These are phyloP conservation scores for Coccomyxa sp. DNA, from an alignment of 139 green algal genomes.

Conservation along the genomic window DNA sequence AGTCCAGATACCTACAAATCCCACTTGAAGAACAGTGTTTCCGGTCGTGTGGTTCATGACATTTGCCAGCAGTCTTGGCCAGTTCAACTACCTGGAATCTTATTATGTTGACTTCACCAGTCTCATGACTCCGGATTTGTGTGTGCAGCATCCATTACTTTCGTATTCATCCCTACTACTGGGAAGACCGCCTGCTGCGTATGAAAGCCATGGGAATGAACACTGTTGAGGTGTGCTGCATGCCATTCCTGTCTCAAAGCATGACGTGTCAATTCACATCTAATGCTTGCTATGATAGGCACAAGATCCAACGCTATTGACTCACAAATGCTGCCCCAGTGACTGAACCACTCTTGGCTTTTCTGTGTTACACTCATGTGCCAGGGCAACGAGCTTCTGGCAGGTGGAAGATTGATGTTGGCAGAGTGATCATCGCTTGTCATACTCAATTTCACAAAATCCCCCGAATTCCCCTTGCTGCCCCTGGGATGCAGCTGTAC, in stretches of 20 bases:
- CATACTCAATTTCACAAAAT: too few relatives aligned
- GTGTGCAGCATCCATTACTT: conserved; percentile 44
- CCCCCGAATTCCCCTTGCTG: too few relatives aligned
- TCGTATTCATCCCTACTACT: conserved; percentile 37
- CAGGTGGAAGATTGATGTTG: too few relatives aligned
- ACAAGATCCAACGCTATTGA: too few relatives aligned
- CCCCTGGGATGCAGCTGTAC: conserved; percentile 32
- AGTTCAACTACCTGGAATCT: not conserved
- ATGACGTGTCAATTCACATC: too few relatives aligned
- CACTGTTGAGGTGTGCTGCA: conserved; percentile 26
- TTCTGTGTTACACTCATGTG: too few relatives aligned
- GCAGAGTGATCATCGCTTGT: too few relatives aligned
- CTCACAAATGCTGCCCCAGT: too few relatives aligned
- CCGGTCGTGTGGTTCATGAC: not conserved
- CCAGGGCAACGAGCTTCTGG: too few relatives aligned
- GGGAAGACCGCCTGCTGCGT: conserved; percentile 36
- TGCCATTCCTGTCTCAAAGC: too few relatives aligned
- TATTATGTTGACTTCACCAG: not conserved
- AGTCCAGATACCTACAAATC: not conserved
- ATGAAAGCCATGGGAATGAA: conserved; percentile 38
- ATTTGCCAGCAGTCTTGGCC: not conserved
- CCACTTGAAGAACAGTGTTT: not conserved
- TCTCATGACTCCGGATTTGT: not conserved
- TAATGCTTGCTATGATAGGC: too few relatives aligned
- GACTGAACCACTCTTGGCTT: too few relatives aligned